These are phyloP conservation scores for Eutrema yunnanense DNA, from an alignment of 345 rosid species.

Conservation along the genomic window DNA sequence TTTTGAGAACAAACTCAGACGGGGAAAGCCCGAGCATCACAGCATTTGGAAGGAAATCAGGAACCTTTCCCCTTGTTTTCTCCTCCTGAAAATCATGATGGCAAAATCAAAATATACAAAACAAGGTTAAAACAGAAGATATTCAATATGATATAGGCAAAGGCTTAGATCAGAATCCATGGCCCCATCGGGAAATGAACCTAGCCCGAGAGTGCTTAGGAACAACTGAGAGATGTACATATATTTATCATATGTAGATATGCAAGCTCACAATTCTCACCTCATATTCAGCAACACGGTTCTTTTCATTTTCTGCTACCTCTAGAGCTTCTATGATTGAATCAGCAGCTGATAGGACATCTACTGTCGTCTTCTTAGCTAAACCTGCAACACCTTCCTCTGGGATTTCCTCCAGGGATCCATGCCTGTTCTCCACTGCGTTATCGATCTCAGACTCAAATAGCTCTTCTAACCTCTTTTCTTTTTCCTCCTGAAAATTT, in stretches of 20 bases:
- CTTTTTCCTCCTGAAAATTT: slow-evolving; percentile 86
- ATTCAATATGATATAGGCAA: background rate
- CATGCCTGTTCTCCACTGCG: slow-evolving; percentile 55
- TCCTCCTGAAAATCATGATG: slow-evolving; percentile 56
- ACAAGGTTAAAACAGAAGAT: background rate
- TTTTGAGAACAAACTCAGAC: slow-evolving; percentile 66
- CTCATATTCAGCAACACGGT: slow-evolving; percentile 62
- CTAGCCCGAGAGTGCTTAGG: background rate
- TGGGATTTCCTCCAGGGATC: slow-evolving; percentile 62
- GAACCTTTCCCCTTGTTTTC: slow-evolving; percentile 44
- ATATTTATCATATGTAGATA: background rate
- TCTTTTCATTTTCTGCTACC: slow-evolving; percentile 61
- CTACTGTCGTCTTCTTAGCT: slow-evolving; percentile 82
- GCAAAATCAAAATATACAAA: background rate
- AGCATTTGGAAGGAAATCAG: slow-evolving; percentile 58
- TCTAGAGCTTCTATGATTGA: slow-evolving; percentile 73
- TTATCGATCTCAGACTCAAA: slow-evolving; percentile 83
- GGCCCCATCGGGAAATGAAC: background rate
- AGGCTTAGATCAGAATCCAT: background rate
- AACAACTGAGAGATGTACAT: background rate
- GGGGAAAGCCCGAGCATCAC: slow-evolving; percentile 73
- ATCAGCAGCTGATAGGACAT: slow-evolving; percentile 75
- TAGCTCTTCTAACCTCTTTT: slow-evolving; percentile 86
- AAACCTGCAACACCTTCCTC: slow-evolving; percentile 91
- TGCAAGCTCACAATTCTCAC: slow-evolving; percentile 27